These are phyloP conservation scores for Jamesozyma lodderae DNA, from an alignment of 805 yeast genomes.

Conservation along the genomic window DNA sequence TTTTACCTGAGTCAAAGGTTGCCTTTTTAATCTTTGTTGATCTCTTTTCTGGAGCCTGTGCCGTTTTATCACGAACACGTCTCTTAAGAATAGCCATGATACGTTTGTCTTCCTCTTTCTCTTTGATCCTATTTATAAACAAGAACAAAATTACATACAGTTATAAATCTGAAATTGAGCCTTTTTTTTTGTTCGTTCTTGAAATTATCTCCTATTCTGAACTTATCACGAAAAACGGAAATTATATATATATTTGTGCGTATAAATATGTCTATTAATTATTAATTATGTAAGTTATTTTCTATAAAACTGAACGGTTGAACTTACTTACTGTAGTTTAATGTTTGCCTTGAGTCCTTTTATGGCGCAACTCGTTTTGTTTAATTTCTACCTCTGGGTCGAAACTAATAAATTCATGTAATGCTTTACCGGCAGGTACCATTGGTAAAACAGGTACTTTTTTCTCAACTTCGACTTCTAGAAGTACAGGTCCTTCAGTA, in stretches of 20 bases:
- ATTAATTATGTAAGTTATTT: background rate
- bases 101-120: too few species aligned
- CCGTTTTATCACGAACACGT: slow-evolving; percentile 52
- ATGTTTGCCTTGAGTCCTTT: slow-evolving; percentile 68
- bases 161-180: too few species aligned
- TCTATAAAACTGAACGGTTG: background rate
- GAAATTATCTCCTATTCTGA: too few species aligned
- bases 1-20: slow-evolving; percentile 75
- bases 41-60: slow-evolving; percentile 47
- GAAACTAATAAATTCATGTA: slow-evolving; percentile 84
- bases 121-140: too few species aligned
- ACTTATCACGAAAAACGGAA: too few species aligned
- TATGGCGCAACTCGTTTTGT: slow-evolving; percentile 54
- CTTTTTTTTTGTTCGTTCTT: too few species aligned
- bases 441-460: slow-evolving; percentile 93
- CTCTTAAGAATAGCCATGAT: slow-evolving; percentile 71
- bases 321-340: slow-evolving; percentile 21
- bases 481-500: slow-evolving; percentile 72
- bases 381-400: slow-evolving; percentile 74
- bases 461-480: slow-evolving; percentile 86
- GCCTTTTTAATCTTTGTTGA: slow-evolving; percentile 67
- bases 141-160: too few species aligned
- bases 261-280: background rate
- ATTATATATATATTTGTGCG: too few species aligned
- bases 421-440: slow-evolving; percentile 94